A percentile compares a stretch with the other conserved stretches of the same genome.
These are phyloP conservation scores for Alternaria sp. DNA, from an alignment of 2,329 filamentous ascomycete species.

Conservation along the genomic window DNA sequence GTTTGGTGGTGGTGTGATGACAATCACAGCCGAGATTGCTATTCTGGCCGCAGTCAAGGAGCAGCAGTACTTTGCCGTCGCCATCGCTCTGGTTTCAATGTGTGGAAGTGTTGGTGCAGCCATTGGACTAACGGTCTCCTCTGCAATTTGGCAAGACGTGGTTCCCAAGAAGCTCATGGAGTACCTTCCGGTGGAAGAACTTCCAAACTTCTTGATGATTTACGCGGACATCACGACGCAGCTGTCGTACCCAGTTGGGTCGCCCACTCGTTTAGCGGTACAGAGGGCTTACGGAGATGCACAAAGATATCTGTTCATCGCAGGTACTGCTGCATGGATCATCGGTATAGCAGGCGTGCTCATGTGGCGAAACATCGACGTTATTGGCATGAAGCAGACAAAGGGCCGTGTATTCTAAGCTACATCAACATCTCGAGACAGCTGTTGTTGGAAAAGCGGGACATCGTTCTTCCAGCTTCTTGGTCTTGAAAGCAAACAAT, in stretches of 20 bases:
- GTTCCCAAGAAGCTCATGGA: conserved; percentile 58
- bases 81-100: conserved; percentile 53
- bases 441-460: neutral
- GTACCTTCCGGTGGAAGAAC: conserved; percentile 53
- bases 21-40: conserved; percentile 36
- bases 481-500: neutral
- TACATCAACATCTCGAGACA: neutral
- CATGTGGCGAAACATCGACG: conserved; percentile 57
- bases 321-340: conserved; percentile 30
- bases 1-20: conserved; percentile 30
- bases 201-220: conserved; percentile 48
- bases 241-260: conserved; percentile 58
- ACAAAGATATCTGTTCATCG: conserved; percentile 40
- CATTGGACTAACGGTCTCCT: conserved; percentile 59
- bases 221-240: conserved; percentile 62
- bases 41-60: conserved; percentile 30
- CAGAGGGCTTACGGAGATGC: conserved; percentile 39
- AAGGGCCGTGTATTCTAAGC: conserved; percentile 58
- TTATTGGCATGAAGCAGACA: conserved; percentile 52
- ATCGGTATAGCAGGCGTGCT: conserved; percentile 48
- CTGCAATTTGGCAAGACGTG: conserved; percentile 67
- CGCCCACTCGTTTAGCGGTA: conserved; percentile 52
- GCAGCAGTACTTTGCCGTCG: conserved; percentile 23
- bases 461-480: neutral
- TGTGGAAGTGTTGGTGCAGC: conserved; percentile 61